Evolutionary conservation across 1,139 yeast genomes (phyloP).

Genomic region (Hanseniaspora uvarum): DNA sequence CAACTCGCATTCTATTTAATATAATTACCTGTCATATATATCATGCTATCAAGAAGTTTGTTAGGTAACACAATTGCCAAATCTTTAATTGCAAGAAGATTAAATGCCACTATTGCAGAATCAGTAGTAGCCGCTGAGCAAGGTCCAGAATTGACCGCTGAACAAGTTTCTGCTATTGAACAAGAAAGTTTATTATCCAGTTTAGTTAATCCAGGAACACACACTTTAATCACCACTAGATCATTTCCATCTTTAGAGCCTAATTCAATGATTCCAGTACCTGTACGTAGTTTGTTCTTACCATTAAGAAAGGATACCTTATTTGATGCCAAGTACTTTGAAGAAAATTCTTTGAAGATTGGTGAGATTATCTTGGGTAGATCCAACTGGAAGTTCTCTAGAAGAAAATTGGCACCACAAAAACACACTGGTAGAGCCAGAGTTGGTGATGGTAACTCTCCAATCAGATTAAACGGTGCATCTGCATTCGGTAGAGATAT

Average conservation of each 20-base stretch:
- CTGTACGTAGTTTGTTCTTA: slow-evolving; percentile 52
- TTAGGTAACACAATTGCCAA: neutral
- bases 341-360: slow-evolving; percentile 79
- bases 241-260: slow-evolving; percentile 88
- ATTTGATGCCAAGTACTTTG: slow-evolving; percentile 91
- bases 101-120: slow-evolving; percentile 3
- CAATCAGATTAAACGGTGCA: slow-evolving; percentile 81
- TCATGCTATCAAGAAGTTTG: slow-evolving; percentile 4
- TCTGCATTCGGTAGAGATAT: slow-evolving; percentile 84
- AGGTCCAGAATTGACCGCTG: neutral
- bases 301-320: slow-evolving; percentile 83
- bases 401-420: slow-evolving; percentile 74
- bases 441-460: slow-evolving; percentile 92
- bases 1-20: neutral
- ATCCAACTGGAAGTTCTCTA: slow-evolving; percentile 75
- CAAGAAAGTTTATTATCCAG: slow-evolving; percentile 21
- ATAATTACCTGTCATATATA: neutral
- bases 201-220: slow-evolving; percentile 49
- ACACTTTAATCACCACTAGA: slow-evolving; percentile 71
- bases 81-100: slow-evolving; percentile 1
- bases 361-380: slow-evolving; percentile 84
- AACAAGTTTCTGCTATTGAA: neutral
- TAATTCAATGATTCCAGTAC: slow-evolving; percentile 60
- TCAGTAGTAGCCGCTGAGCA: neutral
- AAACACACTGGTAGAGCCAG: slow-evolving; percentile 95